phyloP scores from a whole-genome alignment of 768 basidiomycete genomes.

The Boletus pseudo-olivaceus region DNA sequence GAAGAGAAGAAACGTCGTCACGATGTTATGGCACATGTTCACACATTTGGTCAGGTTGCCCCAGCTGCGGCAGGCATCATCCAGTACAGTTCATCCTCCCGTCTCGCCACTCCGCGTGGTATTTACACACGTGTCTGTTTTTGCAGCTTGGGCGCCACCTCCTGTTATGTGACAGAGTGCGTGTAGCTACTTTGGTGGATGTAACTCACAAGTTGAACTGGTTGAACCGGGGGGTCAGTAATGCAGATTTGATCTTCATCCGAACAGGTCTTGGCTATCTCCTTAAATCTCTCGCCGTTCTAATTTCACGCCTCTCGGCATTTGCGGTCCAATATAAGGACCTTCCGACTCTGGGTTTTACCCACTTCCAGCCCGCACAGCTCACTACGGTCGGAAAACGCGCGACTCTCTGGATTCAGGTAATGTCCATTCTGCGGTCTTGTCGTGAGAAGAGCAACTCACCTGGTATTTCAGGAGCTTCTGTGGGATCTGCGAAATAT shows the following conservation, averaged over 20 bases:
- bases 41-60: conserved; percentile 92
- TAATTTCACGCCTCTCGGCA: conserved; percentile 82
- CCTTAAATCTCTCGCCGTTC: conserved; percentile 80
- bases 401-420: conserved; percentile 95
- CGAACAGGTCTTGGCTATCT: conserved; percentile 82
- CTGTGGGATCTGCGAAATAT: conserved; percentile 96
- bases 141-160: conserved; percentile 86
- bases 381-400: conserved; percentile 98
- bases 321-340: conserved; percentile 86
- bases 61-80: conserved; percentile 96
- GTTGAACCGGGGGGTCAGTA: conserved; percentile 49
- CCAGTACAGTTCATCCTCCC: conserved; percentile 52
- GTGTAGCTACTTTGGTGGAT: conserved; percentile 26
- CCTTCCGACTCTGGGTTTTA: conserved; percentile 94
- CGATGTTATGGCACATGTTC: conserved; percentile 99
- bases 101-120: conserved; percentile 7
- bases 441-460: neutral
- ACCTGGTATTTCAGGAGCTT: conserved; percentile 56
- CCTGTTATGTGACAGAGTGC: conserved; percentile 98
- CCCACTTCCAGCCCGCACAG: conserved; percentile 98
- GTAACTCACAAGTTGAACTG: conserved; percentile 10
- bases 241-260: conserved; percentile 97
- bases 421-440: conserved; percentile 24
- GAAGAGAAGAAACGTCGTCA: conserved; percentile 98
- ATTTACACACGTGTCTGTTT: conserved; percentile 9